A percentile compares a stretch with the other conserved stretches of the same genome.
phyloP scores from a whole-genome alignment of 2,329 filamentous ascomycete genomes.

The Ophiostoma triangulosporum region DNA sequence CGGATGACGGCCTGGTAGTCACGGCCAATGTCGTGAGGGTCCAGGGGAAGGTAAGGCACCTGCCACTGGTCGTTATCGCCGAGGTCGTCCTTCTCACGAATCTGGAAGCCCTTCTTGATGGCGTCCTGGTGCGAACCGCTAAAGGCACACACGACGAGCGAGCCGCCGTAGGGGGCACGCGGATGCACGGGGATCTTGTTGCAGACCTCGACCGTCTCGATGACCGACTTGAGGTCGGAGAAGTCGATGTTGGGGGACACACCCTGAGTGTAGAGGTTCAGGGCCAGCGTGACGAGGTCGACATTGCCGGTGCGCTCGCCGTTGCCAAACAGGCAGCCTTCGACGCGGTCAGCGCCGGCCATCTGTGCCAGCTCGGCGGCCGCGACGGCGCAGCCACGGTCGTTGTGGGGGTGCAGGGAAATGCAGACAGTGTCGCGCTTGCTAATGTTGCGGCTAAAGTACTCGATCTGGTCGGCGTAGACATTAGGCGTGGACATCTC shows the following conservation, averaged over 20 bases:
- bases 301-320: slow-evolving; percentile 94
- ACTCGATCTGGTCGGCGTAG: slow-evolving; percentile 93
- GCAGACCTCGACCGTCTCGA: slow-evolving; percentile 78
- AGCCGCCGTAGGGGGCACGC: slow-evolving; percentile 79
- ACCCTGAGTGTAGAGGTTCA: slow-evolving; percentile 93
- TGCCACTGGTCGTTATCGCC: slow-evolving; percentile 60
- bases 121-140: slow-evolving; percentile 89
- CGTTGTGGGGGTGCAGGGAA: slow-evolving; percentile 88
- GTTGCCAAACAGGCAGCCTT: slow-evolving; percentile 88
- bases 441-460: slow-evolving; percentile 75
- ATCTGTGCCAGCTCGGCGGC: slow-evolving; percentile 89
- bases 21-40: slow-evolving; percentile 83
- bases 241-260: slow-evolving; percentile 79
- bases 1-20: slow-evolving; percentile 98
- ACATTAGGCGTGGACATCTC: slow-evolving; percentile 92
- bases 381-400: slow-evolving; percentile 78
- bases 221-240: slow-evolving; percentile 73
- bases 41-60: slow-evolving; percentile 83
- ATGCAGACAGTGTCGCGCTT: slow-evolving; percentile 81
- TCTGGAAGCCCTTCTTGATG: slow-evolving; percentile 82
- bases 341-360: slow-evolving; percentile 88
- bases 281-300: slow-evolving; percentile 78
- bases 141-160: slow-evolving; percentile 85
- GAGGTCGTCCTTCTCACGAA: slow-evolving; percentile 47
- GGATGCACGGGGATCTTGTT: slow-evolving; percentile 92